phyloP scores from a whole-genome alignment of 768 basidiomycete species.

The Mycena alexandri region DNA sequence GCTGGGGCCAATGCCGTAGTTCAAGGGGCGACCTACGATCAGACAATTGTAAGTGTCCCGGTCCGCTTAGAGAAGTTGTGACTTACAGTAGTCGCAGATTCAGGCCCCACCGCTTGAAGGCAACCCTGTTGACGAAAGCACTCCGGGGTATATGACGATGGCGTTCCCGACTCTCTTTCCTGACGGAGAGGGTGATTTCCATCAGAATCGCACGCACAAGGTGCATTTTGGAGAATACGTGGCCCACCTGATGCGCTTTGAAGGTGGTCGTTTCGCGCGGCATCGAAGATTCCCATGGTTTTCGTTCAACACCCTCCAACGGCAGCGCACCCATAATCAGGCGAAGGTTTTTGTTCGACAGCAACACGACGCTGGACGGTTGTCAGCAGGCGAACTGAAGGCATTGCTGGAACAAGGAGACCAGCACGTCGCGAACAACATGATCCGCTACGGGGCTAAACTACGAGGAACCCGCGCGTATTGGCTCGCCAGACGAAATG shows the following conservation, averaged over 20 bases:
- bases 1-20: constrained; percentile 1
- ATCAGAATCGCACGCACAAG: constrained; percentile 12
- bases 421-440: constrained; percentile 8
- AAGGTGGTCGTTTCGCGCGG: constrained; percentile 29
- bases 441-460: constrained; percentile 26
- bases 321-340: constrained; percentile 15
- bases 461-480: constrained; percentile 30
- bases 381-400: constrained; percentile 22
- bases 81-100: background rate
- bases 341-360: constrained; percentile 24
- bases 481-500: constrained; percentile 21
- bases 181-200: constrained; percentile 27
- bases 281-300: constrained; percentile 34
- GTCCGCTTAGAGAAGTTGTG: too few species aligned
- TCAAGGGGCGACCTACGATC: constrained; percentile 9
- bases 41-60: constrained; percentile 16
- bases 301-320: constrained; percentile 34
- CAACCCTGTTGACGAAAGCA: constrained; percentile 22
- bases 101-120: constrained; percentile 13
- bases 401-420: constrained; percentile 23
- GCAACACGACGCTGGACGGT: constrained; percentile 21
- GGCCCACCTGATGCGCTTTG: constrained; percentile 27
- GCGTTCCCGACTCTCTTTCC: constrained; percentile 33
- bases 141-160: constrained; percentile 28
- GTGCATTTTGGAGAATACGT: constrained; percentile 20